Evolutionary conservation across 139 green algal genomes (phyloP), one percentile per base, ranked within the genome.

Genomic region (Chlorella sp.): DNA sequence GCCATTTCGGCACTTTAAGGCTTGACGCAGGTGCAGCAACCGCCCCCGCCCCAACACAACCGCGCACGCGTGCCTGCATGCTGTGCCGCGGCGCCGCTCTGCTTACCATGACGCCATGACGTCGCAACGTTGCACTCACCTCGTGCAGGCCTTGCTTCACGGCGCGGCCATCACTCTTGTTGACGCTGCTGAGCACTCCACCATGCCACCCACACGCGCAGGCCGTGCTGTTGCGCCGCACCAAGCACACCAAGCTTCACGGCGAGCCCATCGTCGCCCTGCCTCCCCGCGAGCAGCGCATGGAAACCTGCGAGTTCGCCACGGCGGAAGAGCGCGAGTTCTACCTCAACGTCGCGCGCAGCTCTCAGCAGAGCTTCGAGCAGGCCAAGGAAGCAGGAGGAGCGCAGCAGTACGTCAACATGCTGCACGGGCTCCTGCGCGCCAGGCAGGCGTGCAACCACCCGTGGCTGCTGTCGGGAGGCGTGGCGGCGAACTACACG

Each of bases 361-460:
- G n/a, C n/a, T n/a, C n/a, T n/a, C n/a, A n/a, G n/a, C n/a, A n/a
- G n/a, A n/a, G n/a, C n/a, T n/a, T n/a, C n/a, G n/a, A 75, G 59
- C 35, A 62, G 6, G 23, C 65, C 34, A 49, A 51, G 32, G 23
- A 82, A 65, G 73, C 35, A 2, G 34, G 62, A n/a, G 82, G 77
- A 36, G 64, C 61, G 30, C 51, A 73, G 30, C 77, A 85, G 55
- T 97, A 97, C 83, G 83, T 96, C 42, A 93, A 93, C 78, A 92
- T 96, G 78, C 86, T 98, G 61, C 82, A 81, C 60, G 69, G 86
- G 75, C 83, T 98, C 75, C 85, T 97, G 74, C 83, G 84, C 36
- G 80, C 97, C 78, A 83, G 93, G 0, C 93, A 98, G 85, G 93
- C 91, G 0, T 97, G 91, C 87, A 93, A 95, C 80, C 93, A 97